Percentiles rank a stretch among this genome's conserved stretches.
Conservation (phyloP, 179 eudicot species). For the Heliamphora pulchella region DNA sequence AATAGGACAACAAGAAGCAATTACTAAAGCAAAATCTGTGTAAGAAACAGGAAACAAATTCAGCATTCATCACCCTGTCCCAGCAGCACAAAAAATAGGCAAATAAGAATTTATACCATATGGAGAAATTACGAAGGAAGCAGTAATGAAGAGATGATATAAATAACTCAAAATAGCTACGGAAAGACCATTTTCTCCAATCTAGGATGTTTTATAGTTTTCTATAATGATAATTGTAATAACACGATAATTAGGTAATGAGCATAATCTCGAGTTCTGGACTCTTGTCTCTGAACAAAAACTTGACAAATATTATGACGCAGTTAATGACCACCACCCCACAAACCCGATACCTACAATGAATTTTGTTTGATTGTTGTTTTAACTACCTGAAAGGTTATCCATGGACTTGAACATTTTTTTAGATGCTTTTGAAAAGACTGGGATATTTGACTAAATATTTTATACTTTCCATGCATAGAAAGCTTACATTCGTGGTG, state of each 20-base stretch:
- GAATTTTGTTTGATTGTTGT: background rate
- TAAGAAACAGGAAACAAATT: background rate
- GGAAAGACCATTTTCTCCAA: too few relatives aligned
- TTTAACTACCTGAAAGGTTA: background rate
- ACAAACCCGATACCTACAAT: background rate
- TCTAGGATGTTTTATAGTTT: too few relatives aligned
- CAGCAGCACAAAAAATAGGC: background rate
- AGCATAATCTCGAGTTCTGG: background rate
- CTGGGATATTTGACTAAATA: too few relatives aligned
- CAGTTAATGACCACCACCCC: too few relatives aligned
- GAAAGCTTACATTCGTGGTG: conserved; percentile 73
- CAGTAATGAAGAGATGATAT: background rate
- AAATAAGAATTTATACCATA: background rate
- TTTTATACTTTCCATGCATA: background rate
- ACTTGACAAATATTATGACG: background rate
- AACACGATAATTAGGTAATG: background rate
- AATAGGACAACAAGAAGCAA: background rate
- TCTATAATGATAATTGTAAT: too few relatives aligned
- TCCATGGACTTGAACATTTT: background rate
- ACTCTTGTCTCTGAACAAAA: background rate
- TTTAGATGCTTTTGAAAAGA: too few relatives aligned
- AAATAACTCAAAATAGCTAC: too few relatives aligned
- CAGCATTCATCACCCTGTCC: background rate
- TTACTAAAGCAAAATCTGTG: background rate
- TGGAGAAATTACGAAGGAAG: background rate